Evolutionary conservation across 495 filamentous ascomycete species (phyloP).

Genomic region (Trichoderma orchidacearum): DNA sequence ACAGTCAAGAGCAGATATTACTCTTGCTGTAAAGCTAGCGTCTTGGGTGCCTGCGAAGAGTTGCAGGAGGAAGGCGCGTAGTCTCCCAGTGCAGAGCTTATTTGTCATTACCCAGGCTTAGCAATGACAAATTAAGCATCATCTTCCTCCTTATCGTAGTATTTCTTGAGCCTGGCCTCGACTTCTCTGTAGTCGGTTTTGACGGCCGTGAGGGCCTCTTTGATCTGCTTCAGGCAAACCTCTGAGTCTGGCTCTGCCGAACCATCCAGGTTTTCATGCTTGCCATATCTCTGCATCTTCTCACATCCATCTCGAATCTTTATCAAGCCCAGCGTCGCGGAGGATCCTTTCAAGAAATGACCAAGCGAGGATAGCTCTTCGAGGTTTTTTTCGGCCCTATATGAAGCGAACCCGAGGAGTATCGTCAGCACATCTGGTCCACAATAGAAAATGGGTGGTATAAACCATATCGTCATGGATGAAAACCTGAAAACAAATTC

Average conservation of each 20-base stretch:
- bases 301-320: slow-evolving; percentile 91
- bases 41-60: neutral
- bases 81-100: neutral
- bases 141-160: slow-evolving; percentile 33
- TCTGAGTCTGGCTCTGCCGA: slow-evolving; percentile 46
- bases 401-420: slow-evolving; percentile 2
- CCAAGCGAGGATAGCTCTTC: slow-evolving; percentile 64
- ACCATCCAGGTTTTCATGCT: slow-evolving; percentile 66
- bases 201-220: slow-evolving; percentile 52
- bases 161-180: slow-evolving; percentile 55
- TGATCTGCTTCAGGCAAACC: slow-evolving; percentile 52
- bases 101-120: neutral
- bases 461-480: neutral
- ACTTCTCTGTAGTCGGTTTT: slow-evolving; percentile 68
- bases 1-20: neutral
- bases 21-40: neutral
- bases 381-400: slow-evolving; percentile 52
- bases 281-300: slow-evolving; percentile 89
- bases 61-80: neutral
- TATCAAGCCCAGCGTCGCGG: slow-evolving; percentile 81
- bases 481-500: neutral
- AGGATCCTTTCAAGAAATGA: slow-evolving; percentile 97
- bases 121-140: neutral
- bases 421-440: slow-evolving; percentile 8
- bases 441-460: neutral